Percentiles rank a stretch among this genome's conserved stretches.
These are phyloP conservation scores for Exserohilum rostratum DNA, from an alignment of 2,329 filamentous ascomycete species.

Conservation along the genomic window DNA sequence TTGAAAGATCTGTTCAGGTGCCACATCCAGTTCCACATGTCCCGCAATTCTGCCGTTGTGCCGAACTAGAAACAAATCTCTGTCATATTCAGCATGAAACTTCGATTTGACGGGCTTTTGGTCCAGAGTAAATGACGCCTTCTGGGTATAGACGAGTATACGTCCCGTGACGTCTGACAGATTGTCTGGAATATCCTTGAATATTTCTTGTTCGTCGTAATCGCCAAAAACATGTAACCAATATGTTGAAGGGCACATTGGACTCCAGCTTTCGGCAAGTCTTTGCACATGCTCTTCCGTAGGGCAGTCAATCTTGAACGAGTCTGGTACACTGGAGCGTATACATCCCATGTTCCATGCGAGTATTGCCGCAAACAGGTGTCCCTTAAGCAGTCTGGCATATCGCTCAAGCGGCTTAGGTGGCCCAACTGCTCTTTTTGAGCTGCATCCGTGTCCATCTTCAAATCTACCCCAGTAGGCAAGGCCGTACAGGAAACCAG, in stretches of 20 bases:
- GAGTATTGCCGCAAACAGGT: neutral
- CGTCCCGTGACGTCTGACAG: neutral
- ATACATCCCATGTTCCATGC: neutral
- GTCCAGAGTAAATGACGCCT: neutral
- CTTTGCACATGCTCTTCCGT: neutral
- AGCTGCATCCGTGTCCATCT: too few species aligned
- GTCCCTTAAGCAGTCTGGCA: neutral
- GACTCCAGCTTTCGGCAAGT: neutral
- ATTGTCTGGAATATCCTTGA: neutral
- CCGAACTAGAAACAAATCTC: neutral
- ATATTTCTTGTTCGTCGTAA: neutral
- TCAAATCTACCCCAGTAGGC: neutral
- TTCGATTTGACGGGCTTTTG: neutral
- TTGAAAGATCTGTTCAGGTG: too few species aligned
- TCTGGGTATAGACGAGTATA: constrained; percentile 1
- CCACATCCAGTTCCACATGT: neutral
- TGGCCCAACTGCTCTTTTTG: neutral
- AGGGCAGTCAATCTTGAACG: neutral
- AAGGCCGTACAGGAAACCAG: neutral
- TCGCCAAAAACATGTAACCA: neutral
- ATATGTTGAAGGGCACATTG: neutral
- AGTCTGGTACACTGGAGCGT: neutral
- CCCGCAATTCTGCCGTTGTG: neutral
- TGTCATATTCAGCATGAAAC: neutral
- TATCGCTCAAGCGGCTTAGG: neutral